Conservation (phyloP, 371 early-diverging fungal species). For the Blastocladiella emersonii region DNA sequence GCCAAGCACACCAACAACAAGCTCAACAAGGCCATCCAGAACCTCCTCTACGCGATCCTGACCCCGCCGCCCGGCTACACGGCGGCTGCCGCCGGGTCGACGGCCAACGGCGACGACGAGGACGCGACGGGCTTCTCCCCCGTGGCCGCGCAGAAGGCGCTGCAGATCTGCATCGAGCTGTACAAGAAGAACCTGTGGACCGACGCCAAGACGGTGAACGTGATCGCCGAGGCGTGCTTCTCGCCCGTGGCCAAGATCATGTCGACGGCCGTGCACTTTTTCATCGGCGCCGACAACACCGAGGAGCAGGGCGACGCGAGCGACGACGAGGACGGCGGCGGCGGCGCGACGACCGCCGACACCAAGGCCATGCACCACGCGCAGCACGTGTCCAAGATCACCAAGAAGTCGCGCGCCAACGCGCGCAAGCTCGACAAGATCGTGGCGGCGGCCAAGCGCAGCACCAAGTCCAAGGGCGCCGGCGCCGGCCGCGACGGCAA, state of each 20-base stretch:
- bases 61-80: slow-evolving; percentile 4
- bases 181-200: slow-evolving; percentile 93
- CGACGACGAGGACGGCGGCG: slow-evolving; percentile 30
- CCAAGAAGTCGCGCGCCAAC: slow-evolving; percentile 68
- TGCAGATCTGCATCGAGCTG: slow-evolving; percentile 88
- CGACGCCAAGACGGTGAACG: slow-evolving; percentile 92
- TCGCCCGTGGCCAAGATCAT: slow-evolving; percentile 75
- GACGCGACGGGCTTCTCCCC: slow-evolving; percentile 15
- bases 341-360: not conserved
- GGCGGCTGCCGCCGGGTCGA: not conserved
- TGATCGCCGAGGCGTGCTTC: slow-evolving; percentile 90
- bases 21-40: slow-evolving; percentile 86
- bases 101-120: not conserved
- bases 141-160: slow-evolving; percentile 81
- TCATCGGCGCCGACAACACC: slow-evolving; percentile 58
- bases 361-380: slow-evolving; percentile 34
- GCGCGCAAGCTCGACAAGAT: slow-evolving; percentile 59
- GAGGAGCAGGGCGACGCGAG: slow-evolving; percentile 50
- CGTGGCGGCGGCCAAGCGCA: slow-evolving; percentile 26
- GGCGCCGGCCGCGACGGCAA: slow-evolving; percentile 45
- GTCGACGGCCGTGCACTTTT: slow-evolving; percentile 86
- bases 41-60: slow-evolving; percentile 88
- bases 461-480: slow-evolving; percentile 10
- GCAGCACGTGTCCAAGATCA: slow-evolving; percentile 57
- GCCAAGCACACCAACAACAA: slow-evolving; percentile 85